Evolutionary conservation across 495 filamentous ascomycete species (phyloP).

Genomic region (Clavariopsis aquatica): DNA sequence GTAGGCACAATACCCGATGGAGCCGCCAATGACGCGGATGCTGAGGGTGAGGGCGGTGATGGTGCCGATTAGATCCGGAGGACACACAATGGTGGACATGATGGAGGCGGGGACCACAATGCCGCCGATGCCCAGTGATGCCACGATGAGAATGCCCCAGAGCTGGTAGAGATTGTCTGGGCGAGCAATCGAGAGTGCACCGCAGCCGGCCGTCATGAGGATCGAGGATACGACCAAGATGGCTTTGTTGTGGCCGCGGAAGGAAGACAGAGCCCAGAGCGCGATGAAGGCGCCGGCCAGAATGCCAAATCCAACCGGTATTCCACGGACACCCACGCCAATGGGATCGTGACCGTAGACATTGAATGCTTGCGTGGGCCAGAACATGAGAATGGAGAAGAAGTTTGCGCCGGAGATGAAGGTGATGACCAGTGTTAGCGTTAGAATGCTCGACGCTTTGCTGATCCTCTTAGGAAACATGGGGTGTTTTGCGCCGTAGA

Average conservation of each 20-base stretch:
- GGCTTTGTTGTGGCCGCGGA: conserved; percentile 34
- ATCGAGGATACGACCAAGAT: conserved; percentile 36
- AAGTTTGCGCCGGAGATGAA: conserved; percentile 45
- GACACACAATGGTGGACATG: conserved; percentile 42
- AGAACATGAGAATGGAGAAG: conserved; percentile 44
- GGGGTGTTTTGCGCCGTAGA: conserved; percentile 35
- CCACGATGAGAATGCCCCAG: conserved; percentile 38
- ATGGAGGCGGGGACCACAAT: conserved; percentile 40
- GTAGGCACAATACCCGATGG: conserved; percentile 42
- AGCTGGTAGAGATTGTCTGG: conserved; percentile 35
- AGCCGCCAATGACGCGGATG: conserved; percentile 42
- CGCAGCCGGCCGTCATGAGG: conserved; percentile 37
- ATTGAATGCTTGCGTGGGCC: conserved; percentile 42
- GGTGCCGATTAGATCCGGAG: conserved; percentile 43
- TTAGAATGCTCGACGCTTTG: conserved; percentile 35
- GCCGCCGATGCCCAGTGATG: conserved; percentile 42
- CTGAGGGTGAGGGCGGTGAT: conserved; percentile 40
- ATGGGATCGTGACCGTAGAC: conserved; percentile 42
- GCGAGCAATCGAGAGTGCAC: conserved; percentile 32
- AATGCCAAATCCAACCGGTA: conserved; percentile 41
- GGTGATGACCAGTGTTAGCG: conserved; percentile 40
- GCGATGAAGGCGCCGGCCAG: conserved; percentile 38
- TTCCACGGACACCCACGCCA: conserved; percentile 37
- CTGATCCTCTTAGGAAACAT: conserved; percentile 40
- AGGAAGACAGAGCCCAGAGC: conserved; percentile 34